These are phyloP conservation scores for Solanum peruvianum DNA, from an alignment of 257 asterid genomes.

Conservation along the genomic window DNA sequence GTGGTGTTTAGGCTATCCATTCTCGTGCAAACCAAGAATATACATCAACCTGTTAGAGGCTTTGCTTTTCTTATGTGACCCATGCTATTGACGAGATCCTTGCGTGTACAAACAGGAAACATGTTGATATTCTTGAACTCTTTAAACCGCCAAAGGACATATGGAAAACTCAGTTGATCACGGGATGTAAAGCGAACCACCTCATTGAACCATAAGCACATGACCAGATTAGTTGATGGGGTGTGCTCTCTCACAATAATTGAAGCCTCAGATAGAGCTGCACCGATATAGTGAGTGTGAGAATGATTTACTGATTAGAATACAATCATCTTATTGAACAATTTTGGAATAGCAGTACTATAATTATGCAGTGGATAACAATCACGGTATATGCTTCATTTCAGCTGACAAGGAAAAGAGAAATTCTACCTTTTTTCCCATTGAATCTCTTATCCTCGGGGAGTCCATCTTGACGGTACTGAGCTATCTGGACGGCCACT, in stretches of 20 bases:
- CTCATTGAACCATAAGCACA: conserved; percentile 95
- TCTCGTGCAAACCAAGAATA: neutral
- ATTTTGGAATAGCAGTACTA: neutral
- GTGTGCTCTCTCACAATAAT: conserved; percentile 93
- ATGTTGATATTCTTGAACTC: conserved; percentile 46
- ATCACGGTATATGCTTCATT: neutral
- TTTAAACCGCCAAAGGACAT: conserved; percentile 79
- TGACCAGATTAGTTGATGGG: conserved; percentile 49
- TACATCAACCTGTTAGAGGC: conserved; percentile 46
- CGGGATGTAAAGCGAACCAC: conserved; percentile 97
- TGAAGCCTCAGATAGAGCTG: conserved; percentile 99
- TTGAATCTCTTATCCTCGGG: conserved; percentile 91
- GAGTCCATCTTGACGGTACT: conserved; percentile 72
- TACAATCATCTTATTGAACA: neutral
- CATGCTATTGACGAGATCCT: conserved; percentile 96
- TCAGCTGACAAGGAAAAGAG: neutral
- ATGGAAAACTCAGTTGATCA: conserved; percentile 93
- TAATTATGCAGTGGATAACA: neutral
- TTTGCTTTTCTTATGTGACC: conserved; percentile 95
- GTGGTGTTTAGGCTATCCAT: neutral
- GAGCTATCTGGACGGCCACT: conserved; percentile 75
- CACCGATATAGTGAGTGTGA: neutral
- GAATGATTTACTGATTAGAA: neutral
- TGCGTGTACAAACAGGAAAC: conserved; percentile 94
- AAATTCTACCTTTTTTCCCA: conserved; percentile 80